Evolutionary conservation across 208 protist species (phyloP).

Genomic region (Acanthamoeba rhysodes): DNA sequence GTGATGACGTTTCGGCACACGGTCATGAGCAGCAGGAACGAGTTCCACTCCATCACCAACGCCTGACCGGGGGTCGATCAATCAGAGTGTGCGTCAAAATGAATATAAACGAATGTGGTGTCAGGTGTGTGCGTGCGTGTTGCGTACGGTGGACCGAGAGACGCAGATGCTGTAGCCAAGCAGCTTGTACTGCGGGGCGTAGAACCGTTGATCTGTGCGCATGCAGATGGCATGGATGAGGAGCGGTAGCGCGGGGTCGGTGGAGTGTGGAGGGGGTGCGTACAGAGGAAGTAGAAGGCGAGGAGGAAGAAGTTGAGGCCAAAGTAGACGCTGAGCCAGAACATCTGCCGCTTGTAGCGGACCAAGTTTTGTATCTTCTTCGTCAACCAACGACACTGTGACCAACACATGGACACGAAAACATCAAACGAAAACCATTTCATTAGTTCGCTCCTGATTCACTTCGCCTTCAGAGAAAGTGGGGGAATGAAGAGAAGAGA

Average conservation of each 20-base stretch:
- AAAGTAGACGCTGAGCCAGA: constrained; percentile 78
- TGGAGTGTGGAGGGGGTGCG: not conserved
- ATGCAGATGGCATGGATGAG: no score
- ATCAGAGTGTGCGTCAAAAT: no score
- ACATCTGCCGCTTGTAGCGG: constrained; percentile 60
- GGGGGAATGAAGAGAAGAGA: not conserved
- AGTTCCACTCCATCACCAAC: constrained; percentile 83
- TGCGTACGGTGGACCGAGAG: not conserved
- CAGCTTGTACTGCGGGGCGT: constrained; percentile 4
- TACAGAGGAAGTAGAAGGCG: constrained; percentile 6
- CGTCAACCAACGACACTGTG: not conserved
- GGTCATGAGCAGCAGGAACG: constrained; percentile 84
- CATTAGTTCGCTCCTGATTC: no score
- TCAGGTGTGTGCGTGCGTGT: not conserved
- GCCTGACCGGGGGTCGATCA: not conserved
- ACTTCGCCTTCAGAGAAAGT: not conserved
- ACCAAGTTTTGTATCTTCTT: not conserved
- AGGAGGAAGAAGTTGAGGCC: constrained; percentile 70
- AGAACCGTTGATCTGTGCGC: not conserved
- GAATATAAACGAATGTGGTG: not conserved
- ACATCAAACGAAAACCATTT: no score
- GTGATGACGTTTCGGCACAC: constrained; percentile 89
- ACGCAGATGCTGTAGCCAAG: constrained; percentile 25
- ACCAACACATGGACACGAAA: no score
- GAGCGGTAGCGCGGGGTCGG: not conserved